phyloP scores from a whole-genome alignment of 768 basidiomycete species.

The Neoboletus magnificus region DNA sequence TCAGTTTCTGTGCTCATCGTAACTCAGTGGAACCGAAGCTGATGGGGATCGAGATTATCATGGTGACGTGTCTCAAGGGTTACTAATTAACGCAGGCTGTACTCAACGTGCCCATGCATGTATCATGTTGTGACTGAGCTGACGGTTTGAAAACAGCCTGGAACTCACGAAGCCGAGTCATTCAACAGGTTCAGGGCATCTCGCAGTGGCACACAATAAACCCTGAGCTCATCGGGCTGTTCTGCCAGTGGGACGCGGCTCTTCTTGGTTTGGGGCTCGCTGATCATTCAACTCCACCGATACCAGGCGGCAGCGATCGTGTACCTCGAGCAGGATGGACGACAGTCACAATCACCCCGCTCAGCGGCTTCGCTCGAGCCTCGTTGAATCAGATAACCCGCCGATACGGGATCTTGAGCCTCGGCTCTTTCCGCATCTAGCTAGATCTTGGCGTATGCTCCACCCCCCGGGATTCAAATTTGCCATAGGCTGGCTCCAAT shows the following conservation, averaged over 20 bases:
- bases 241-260: no score
- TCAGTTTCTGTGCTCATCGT: conserved; percentile 25
- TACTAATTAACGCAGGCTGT: background rate
- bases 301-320: background rate
- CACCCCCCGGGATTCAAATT: background rate
- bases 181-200: background rate
- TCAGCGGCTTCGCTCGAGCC: background rate
- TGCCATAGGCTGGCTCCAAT: background rate
- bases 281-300: background rate
- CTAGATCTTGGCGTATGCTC: background rate
- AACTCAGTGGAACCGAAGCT: background rate
- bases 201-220: background rate
- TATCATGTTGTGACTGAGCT: background rate
- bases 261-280: background rate
- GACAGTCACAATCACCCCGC: background rate
- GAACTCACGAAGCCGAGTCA: background rate
- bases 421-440: conserved; percentile 13
- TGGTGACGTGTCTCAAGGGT: background rate
- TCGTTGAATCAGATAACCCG: conserved; percentile 29
- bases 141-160: no score
- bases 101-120: background rate
- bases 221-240: no score
- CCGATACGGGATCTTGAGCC: conserved; percentile 6
- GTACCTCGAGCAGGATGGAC: background rate
- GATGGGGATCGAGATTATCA: background rate